A percentile compares a stretch with the other conserved stretches of the same genome.
phyloP scores from a whole-genome alignment of 1,284 basidiomycete genomes.

The Tylopilus orsonianus region DNA sequence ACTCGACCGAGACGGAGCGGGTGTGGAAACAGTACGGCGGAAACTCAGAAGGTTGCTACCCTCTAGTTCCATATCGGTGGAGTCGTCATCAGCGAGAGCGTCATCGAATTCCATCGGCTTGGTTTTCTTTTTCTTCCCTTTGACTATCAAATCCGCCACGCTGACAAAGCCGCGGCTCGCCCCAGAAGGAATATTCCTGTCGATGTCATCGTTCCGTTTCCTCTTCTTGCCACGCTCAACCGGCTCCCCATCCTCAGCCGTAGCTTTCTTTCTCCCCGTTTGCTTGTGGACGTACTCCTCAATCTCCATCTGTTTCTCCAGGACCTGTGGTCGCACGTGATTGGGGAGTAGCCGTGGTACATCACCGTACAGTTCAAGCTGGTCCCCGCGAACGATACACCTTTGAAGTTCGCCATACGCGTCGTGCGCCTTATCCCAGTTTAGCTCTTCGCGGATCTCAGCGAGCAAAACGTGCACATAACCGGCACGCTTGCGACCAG shows the following conservation, averaged over 20 bases:
- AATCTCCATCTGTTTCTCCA: conserved; percentile 83
- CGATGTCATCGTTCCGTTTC: conserved; percentile 65
- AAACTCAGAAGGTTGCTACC: conserved; percentile 43
- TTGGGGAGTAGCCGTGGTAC: conserved; percentile 85
- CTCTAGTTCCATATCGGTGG: conserved; percentile 63
- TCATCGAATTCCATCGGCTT: conserved; percentile 36
- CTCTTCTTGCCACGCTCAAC: conserved; percentile 54
- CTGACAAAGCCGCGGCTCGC: conserved; percentile 64
- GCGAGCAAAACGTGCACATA: conserved; percentile 92
- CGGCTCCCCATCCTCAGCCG: conserved; percentile 22
- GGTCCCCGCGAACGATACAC: conserved; percentile 81
- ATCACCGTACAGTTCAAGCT: conserved; percentile 91
- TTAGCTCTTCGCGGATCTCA: conserved; percentile 87
- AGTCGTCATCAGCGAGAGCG: conserved; percentile 54
- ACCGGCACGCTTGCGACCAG: conserved; percentile 91
- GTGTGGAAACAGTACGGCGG: conserved; percentile 51
- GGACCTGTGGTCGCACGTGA: conserved; percentile 70
- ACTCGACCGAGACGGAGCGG: conserved; percentile 31
- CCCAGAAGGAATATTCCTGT: conserved; percentile 64
- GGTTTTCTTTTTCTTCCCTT: conserved; percentile 43
- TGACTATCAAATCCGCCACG: conserved; percentile 56
- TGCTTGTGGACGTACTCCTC: conserved; percentile 66
- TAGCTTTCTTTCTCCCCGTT: conserved; percentile 38
- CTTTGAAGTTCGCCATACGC: conserved; percentile 90
- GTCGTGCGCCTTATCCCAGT: conserved; percentile 88